Evolutionary conservation across 2,329 filamentous ascomycete species (phyloP), one percentile per base, ranked within the genome.

Genomic region (Microsporum canis): DNA sequence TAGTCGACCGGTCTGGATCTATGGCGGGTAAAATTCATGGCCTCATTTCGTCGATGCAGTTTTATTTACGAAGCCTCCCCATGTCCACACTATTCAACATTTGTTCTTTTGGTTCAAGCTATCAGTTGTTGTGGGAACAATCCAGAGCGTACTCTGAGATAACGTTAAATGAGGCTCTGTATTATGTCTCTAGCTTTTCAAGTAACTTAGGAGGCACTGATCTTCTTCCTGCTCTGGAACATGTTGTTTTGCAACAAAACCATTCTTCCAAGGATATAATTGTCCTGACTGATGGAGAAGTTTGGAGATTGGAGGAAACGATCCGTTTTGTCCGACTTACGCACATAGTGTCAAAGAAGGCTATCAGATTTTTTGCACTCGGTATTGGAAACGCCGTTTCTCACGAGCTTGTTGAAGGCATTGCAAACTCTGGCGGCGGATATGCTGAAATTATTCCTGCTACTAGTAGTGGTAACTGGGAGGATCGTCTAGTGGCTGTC

Each of bases 361-460:
- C 76, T 1, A 75, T 82, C 17, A 77, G 83, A 0, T 78, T 85
- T 63, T 86, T 84, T 63, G 76, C 78, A 0, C 72, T 38, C 12
- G 83, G 82, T 1, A 81, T 86, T 57, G 83, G 83, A 0, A 65
- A 72, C 33, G 73, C 72, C 3, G 81, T 80, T 6, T 84, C 82
- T 0, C 78, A 82, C 65, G 76, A 81, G 1, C 71, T 86, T 2
- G 78, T 85, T 8, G 80, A 85, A 66, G 83, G 83, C 0, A 75
- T 85, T 61, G 82, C 83, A 17, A 76, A 78, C 58, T 78, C 79
- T 10, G 84, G 83, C 0, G 80, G 82, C 59, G 83, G 83, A 0
- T 83, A 60, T 55, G 38, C 61, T 7, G 51, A 55, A 38, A 10
- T 55, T 55, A 55, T 55, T 5, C 51, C 51, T n/a, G 10, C 34